phyloP scores from a whole-genome alignment of 805 yeast species.

The Cyberlindnera lachancei region DNA sequence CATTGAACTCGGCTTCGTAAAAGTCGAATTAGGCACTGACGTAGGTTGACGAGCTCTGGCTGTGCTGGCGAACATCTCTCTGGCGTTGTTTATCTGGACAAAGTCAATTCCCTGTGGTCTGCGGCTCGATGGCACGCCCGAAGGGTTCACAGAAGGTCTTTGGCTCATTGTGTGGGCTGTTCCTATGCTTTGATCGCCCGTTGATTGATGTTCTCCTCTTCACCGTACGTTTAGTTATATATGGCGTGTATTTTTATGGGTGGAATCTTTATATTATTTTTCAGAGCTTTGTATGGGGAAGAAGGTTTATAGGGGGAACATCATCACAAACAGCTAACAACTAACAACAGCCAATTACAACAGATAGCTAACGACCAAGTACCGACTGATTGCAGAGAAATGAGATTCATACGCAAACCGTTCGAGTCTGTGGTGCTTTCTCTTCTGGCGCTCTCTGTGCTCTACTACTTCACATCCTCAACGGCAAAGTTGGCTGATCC shows the following conservation, averaged over 20 bases:
- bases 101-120: slow-evolving; percentile 38
- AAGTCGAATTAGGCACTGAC: too few species aligned
- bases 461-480: slow-evolving; percentile 13
- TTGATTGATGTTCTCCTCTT: too few species aligned
- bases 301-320: too few species aligned
- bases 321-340: too few species aligned
- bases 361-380: too few species aligned
- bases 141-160: slow-evolving; percentile 2
- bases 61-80: slow-evolving; percentile 47
- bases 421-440: slow-evolving; percentile 5
- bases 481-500: slow-evolving; percentile 18
- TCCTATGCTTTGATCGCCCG: too few species aligned
- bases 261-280: too few species aligned
- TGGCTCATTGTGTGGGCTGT: not conserved
- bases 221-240: too few species aligned
- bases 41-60: slow-evolving; percentile 26
- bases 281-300: too few species aligned
- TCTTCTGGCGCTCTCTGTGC: slow-evolving; percentile 5
- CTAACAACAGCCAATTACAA: too few species aligned
- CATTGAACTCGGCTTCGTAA: too few species aligned
- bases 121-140: slow-evolving; percentile 1
- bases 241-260: too few species aligned
- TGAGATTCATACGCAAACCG: slow-evolving; percentile 10
- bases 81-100: slow-evolving; percentile 50
- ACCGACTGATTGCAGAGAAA: slow-evolving; percentile 1